phyloP scores from a whole-genome alignment of 768 basidiomycete genomes.

The Panus rudis region DNA sequence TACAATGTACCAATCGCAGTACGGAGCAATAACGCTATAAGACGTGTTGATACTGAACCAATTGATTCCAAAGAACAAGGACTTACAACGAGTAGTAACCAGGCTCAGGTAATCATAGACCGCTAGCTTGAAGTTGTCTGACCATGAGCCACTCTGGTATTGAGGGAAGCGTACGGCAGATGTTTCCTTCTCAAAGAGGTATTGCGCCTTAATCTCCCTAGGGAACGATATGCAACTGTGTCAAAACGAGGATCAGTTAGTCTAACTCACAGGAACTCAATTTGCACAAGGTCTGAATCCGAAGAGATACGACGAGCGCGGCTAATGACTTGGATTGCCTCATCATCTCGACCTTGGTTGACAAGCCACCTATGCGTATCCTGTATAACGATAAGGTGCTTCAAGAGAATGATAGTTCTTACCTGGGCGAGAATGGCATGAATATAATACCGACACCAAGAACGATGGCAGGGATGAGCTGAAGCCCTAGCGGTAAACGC shows the following conservation, averaged over 20 bases:
- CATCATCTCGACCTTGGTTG: constrained; percentile 68
- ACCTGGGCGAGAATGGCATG: constrained; percentile 77
- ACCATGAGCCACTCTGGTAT: constrained; percentile 53
- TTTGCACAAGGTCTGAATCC: constrained; percentile 59
- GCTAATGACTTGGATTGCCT: constrained; percentile 60
- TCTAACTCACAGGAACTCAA: constrained; percentile 58
- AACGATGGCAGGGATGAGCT: constrained; percentile 66
- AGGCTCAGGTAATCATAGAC: constrained; percentile 56
- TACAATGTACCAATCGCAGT: constrained; percentile 54
- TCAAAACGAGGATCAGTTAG: neutral
- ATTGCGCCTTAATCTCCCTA: constrained; percentile 69
- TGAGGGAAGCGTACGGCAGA: constrained; percentile 51
- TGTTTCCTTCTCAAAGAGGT: constrained; percentile 67
- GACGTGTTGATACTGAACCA: constrained; percentile 12
- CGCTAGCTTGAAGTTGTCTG: constrained; percentile 56
- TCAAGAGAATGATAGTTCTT: constrained; percentile 8
- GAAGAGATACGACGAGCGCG: constrained; percentile 48
- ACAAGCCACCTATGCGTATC: constrained; percentile 55
- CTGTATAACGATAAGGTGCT: neutral
- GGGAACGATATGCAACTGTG: neutral
- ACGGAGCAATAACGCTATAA: constrained; percentile 50
- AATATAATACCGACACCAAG: constrained; percentile 66
- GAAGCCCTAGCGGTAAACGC: constrained; percentile 68
- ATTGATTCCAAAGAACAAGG: neutral
- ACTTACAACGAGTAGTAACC: constrained; percentile 40